phyloP scores from a whole-genome alignment of 768 basidiomycete genomes.

The Lactarius pseudohatsudake region DNA sequence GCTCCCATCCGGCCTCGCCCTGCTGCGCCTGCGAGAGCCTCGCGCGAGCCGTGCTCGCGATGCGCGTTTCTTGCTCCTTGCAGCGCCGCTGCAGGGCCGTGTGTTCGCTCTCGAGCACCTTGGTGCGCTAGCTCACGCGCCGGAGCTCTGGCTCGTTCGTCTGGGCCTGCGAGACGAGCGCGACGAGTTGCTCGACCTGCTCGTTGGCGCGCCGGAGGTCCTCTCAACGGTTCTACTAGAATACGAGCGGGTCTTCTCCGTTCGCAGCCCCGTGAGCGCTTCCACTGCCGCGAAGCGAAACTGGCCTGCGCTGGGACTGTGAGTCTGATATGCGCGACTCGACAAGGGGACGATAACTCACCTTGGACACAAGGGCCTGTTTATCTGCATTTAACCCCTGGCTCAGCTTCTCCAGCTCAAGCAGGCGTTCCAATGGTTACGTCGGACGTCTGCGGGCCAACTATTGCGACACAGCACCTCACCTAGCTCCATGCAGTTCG shows the following conservation, averaged over 20 bases:
- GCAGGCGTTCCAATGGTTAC: constrained; percentile 42
- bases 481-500: constrained; percentile 50
- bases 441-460: no score
- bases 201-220: constrained; percentile 66
- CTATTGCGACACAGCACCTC: constrained; percentile 49
- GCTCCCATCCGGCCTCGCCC: constrained; percentile 80
- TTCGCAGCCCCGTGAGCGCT: no score
- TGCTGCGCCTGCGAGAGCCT: constrained; percentile 72
- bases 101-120: constrained; percentile 66
- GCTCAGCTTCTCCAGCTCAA: constrained; percentile 60
- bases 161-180: constrained; percentile 42
- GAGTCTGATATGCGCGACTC: constrained; percentile 10
- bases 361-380: constrained; percentile 67
- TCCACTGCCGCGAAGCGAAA: no score
- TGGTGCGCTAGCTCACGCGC: constrained; percentile 65
- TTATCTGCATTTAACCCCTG: no score
- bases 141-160: constrained; percentile 68
- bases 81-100: constrained; percentile 66
- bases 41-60: constrained; percentile 53
- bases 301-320: no score
- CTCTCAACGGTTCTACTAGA: constrained; percentile 79
- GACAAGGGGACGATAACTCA: constrained; percentile 35
- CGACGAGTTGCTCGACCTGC: constrained; percentile 66
- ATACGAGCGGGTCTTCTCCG: constrained; percentile 48
- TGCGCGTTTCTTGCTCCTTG: constrained; percentile 68